Conservation (phyloP, 2,329 filamentous ascomycete genomes). For the Tothia fuscella region DNA sequence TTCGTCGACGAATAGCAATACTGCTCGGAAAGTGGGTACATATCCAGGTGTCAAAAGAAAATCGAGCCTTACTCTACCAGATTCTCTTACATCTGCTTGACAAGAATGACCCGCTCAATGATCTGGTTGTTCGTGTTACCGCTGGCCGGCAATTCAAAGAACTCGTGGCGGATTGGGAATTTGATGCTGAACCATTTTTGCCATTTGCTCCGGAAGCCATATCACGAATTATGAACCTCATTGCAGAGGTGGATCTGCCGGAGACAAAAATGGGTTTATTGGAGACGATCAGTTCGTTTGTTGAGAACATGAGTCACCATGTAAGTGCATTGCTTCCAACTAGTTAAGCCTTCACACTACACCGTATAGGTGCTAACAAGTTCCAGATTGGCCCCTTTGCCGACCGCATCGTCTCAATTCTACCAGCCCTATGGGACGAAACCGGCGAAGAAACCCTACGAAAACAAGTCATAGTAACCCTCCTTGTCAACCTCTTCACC, state of each 20-base stretch:
- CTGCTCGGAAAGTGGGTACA: conserved; percentile 82
- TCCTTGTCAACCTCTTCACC: conserved; percentile 73
- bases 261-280: conserved; percentile 87
- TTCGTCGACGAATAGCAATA: conserved; percentile 79
- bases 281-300: conserved; percentile 71
- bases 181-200: conserved; percentile 59
- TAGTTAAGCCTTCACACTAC: conserved; percentile 18
- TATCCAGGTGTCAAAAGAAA: conserved; percentile 57
- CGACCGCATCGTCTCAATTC: conserved; percentile 66
- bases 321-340: no score
- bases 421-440: conserved; percentile 75
- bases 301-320: conserved; percentile 68
- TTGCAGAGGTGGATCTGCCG: conserved; percentile 65
- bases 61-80: conserved; percentile 66
- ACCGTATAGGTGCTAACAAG: conserved; percentile 19
- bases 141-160: conserved; percentile 73
- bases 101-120: conserved; percentile 63
- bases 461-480: conserved; percentile 83
- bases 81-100: conserved; percentile 82
- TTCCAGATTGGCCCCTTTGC: conserved; percentile 55
- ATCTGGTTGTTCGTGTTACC: conserved; percentile 83
- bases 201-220: conserved; percentile 68
- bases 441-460: conserved; percentile 81
- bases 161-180: conserved; percentile 76
- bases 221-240: conserved; percentile 60